Evolutionary conservation across 2,329 filamentous ascomycete species (phyloP), one percentile per base, ranked within the genome.

Genomic region (Monosporascus sp.): DNA sequence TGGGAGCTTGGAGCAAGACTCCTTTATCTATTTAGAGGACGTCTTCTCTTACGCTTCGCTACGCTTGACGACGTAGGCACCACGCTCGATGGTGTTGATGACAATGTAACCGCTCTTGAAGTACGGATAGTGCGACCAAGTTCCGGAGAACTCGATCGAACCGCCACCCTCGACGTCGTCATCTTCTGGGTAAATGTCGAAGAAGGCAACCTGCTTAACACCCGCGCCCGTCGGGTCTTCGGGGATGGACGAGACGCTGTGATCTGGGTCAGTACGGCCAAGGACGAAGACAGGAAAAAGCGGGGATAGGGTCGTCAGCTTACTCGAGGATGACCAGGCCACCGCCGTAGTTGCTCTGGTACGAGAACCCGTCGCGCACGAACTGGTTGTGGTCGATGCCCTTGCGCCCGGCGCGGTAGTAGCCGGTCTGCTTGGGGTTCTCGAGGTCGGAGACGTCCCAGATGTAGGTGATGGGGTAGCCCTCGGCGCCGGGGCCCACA

Each of bases 81-180:
- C 75, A 38, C 74, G 65, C 67, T 77, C 74, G 55, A 77, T 77
- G 24, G 70, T 74, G 63, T 77, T 76, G 54, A 77, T 63, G 51
- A 77, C 59, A 50, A 77, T 70, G 59, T 71, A 72, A 7, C 74
- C 74, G 51, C 66, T 70, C 55, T 67, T 64, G 62, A 76, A 77
- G 59, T 69, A 71, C 1, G 71, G 71, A 58, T 73, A 77, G 58
- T 71, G 68, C 49, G 65, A 70, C 74, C 74, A 77, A 31, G 71
- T 72, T 26, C 67, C 72, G 31, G 65, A 62, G 54, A 72, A 72
- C 24, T 66, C 66, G 45, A 65, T 52, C 35, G 60, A 54, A 35
- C 65, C 65, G 38, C 72, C 69, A 11, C 65, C 61, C 35, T 67
- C 65, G 48, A 63, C 62, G n/a, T 65, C 60, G 57, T 77, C 73